phyloP scores from a whole-genome alignment of 495 filamentous ascomycete genomes.

The Glarea lozoyensis region DNA sequence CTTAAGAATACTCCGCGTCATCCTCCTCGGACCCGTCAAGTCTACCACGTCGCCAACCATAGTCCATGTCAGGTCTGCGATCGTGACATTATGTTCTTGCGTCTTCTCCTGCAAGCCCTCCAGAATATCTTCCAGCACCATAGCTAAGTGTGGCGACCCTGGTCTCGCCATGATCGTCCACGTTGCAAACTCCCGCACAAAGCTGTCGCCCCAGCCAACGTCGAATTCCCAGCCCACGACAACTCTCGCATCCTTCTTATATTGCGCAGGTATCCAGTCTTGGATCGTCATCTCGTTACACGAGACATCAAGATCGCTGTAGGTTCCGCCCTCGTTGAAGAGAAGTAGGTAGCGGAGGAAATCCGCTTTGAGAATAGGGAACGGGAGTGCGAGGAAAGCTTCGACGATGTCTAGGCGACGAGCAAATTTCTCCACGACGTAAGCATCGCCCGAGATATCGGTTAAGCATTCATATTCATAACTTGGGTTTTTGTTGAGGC shows the following conservation, averaged over 20 bases:
- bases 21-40: conserved; percentile 6
- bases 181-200: conserved; percentile 25
- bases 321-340: conserved; percentile 48
- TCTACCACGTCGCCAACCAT: conserved; percentile 6
- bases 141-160: conserved; percentile 26
- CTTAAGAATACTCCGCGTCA: conserved; percentile 4
- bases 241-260: conserved; percentile 25
- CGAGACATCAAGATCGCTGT: conserved; percentile 50
- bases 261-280: conserved; percentile 43
- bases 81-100: conserved; percentile 13
- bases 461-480: conserved; percentile 7
- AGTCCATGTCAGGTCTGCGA: conserved; percentile 21
- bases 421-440: conserved; percentile 20
- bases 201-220: neutral
- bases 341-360: conserved; percentile 51
- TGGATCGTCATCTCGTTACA: conserved; percentile 35
- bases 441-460: conserved; percentile 15
- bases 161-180: conserved; percentile 37
- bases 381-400: conserved; percentile 31
- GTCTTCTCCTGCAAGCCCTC: conserved; percentile 24
- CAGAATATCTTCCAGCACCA: conserved; percentile 28
- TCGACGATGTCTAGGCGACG: conserved; percentile 31
- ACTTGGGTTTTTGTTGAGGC: conserved; percentile 4
- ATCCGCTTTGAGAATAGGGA: conserved; percentile 45
- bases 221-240: conserved; percentile 33